These are phyloP conservation scores for Mycena chlorophos DNA, from an alignment of 768 basidiomycete species.

Conservation along the genomic window DNA sequence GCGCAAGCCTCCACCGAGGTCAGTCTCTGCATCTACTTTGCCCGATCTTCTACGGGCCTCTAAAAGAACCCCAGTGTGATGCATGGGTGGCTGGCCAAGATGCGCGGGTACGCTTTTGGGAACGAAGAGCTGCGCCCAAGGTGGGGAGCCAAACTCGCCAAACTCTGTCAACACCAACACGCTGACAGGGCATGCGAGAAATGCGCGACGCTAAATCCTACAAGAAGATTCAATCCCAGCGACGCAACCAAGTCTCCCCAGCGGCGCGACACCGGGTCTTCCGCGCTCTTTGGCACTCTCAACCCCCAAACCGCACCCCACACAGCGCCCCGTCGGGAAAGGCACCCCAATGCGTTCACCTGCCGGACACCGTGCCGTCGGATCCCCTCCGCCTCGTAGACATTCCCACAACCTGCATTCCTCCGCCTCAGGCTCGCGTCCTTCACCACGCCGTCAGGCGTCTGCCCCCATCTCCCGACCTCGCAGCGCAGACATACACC, in stretches of 20 bases:
- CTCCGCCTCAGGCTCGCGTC: neutral
- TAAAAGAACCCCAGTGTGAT: slow-evolving; percentile 55
- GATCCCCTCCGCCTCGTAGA: slow-evolving; percentile 17
- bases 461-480: slow-evolving; percentile 9
- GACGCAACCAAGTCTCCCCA: slow-evolving; percentile 20
- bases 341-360: slow-evolving; percentile 16
- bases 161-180: neutral
- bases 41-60: too few species aligned
- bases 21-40: too few species aligned
- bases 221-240: slow-evolving; percentile 18
- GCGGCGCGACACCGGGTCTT: slow-evolving; percentile 19
- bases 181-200: slow-evolving; percentile 61
- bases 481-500: neutral
- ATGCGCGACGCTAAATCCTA: slow-evolving; percentile 55
- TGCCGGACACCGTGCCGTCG: slow-evolving; percentile 21
- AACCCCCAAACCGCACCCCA: slow-evolving; percentile 15
- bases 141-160: slow-evolving; percentile 25
- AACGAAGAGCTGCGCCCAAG: slow-evolving; percentile 54
- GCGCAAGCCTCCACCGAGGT: slow-evolving; percentile 16
- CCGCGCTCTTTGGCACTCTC: slow-evolving; percentile 22
- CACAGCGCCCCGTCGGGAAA: slow-evolving; percentile 12
- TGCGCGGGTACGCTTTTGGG: slow-evolving; percentile 71
- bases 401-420: slow-evolving; percentile 3
- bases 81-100: slow-evolving; percentile 80
- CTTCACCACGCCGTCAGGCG: slow-evolving; percentile 5